A percentile compares a stretch with the other conserved stretches of the same genome.
Evolutionary conservation across 768 basidiomycete genomes (phyloP).

Genomic region (Polyporus arcularius): DNA sequence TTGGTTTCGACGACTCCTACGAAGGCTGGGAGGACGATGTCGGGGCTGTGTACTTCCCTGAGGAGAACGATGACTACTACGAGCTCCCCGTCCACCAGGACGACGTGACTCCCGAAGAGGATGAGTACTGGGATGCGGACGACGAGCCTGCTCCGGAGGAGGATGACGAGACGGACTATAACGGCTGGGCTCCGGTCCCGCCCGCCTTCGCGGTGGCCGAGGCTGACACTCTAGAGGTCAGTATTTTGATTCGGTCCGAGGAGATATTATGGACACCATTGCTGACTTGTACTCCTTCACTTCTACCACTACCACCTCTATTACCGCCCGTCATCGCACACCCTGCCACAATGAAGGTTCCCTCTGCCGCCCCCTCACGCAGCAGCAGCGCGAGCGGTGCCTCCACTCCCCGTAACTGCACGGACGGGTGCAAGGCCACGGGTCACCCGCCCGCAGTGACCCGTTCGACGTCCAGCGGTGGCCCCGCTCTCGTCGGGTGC

Average conservation of each 20-base stretch:
- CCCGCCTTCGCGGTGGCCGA: neutral
- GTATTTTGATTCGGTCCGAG: neutral
- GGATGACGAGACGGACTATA: constrained; percentile 10
- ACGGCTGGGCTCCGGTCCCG: constrained; percentile 19
- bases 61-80: constrained; percentile 17
- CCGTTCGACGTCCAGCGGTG: no score
- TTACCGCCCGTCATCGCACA: neutral
- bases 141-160: constrained; percentile 23
- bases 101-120: neutral
- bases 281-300: neutral
- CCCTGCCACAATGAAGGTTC: neutral
- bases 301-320: neutral
- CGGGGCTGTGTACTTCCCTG: constrained; percentile 25
- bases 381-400: neutral
- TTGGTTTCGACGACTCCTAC: constrained; percentile 19
- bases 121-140: constrained; percentile 25
- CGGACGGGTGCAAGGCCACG: neutral
- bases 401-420: neutral
- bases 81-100: neutral
- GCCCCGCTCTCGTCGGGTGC: constrained; percentile 23
- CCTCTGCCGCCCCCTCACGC: neutral
- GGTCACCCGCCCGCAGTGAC: neutral
- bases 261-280: neutral
- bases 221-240: neutral
- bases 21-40: constrained; percentile 37